phyloP scores from a whole-genome alignment of 2,329 filamentous ascomycete species.

The Xylariaceae sp. region DNA sequence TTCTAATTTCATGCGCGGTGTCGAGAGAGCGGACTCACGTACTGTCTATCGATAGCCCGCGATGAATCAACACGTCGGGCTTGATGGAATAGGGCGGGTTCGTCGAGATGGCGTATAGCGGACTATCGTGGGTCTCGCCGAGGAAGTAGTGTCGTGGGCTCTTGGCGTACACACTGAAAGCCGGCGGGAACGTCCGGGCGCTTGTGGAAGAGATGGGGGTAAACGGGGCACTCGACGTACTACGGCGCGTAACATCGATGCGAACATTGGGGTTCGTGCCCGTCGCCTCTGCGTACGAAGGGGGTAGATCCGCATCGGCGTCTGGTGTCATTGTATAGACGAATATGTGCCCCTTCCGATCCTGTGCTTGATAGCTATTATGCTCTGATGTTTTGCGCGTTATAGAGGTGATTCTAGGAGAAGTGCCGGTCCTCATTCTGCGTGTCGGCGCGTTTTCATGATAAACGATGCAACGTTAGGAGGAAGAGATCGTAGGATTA shows the following conservation, averaged over 20 bases:
- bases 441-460: not conserved
- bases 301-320: constrained; percentile 6
- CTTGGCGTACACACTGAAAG: constrained; percentile 8
- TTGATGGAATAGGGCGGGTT: not conserved
- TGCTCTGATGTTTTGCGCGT: not conserved
- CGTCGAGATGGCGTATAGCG: constrained; percentile 13
- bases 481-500: not conserved
- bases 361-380: not conserved
- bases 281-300: constrained; percentile 17
- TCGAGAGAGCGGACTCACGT: constrained; percentile 1
- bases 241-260: not conserved
- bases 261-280: not conserved
- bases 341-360: not conserved
- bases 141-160: constrained; percentile 1
- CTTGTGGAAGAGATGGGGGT: not conserved
- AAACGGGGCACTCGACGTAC: not conserved
- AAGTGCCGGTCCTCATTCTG: constrained; percentile 7
- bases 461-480: constrained; percentile 1
- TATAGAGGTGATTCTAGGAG: constrained; percentile 4
- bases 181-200: constrained; percentile 8
- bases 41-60: not conserved
- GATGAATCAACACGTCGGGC: constrained; percentile 10
- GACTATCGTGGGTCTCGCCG: not conserved
- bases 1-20: not conserved
- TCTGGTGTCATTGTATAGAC: not conserved